Evolutionary conservation across 192 early-diverging fungal genomes (phyloP).

Genomic region (Lobosporangium transversale): DNA sequence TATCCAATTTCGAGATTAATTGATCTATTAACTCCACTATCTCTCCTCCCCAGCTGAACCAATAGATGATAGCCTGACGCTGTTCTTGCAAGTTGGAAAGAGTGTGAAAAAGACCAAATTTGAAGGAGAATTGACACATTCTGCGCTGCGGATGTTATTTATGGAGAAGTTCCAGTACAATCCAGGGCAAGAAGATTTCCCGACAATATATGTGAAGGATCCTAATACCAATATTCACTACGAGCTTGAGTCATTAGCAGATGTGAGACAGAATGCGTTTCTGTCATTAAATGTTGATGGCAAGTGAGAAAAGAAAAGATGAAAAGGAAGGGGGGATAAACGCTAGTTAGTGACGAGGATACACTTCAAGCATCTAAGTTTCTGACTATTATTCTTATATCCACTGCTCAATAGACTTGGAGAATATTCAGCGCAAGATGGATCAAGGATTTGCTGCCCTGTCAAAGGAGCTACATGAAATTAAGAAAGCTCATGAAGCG

Average conservation of each 20-base stretch:
- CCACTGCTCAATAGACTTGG: constrained; percentile 28
- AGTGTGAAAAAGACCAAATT: constrained; percentile 67
- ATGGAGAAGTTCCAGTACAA: constrained; percentile 76
- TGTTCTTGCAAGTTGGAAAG: constrained; percentile 74
- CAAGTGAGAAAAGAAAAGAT: constrained; percentile 18
- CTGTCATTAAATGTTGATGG: constrained; percentile 64
- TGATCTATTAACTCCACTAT: not conserved
- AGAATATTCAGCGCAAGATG: constrained; percentile 58
- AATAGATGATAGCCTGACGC: constrained; percentile 30
- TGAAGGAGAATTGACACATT: constrained; percentile 63
- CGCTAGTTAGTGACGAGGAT: not conserved
- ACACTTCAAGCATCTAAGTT: too few relatives aligned
- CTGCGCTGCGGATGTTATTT: constrained; percentile 72
- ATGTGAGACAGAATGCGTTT: constrained; percentile 68
- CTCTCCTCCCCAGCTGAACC: constrained; percentile 2
- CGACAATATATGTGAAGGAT: constrained; percentile 76
- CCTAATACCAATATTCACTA: constrained; percentile 63
- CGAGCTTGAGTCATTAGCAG: constrained; percentile 70
- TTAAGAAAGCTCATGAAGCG: constrained; percentile 50
- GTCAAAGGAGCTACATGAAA: constrained; percentile 52
- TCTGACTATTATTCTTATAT: not conserved
- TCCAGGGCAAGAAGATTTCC: constrained; percentile 70
- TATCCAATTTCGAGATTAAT: not conserved
- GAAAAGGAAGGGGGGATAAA: not conserved
- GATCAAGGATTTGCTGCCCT: constrained; percentile 50